phyloP scores from a whole-genome alignment of 257 asterid species.

The Penstemon eatonii region DNA sequence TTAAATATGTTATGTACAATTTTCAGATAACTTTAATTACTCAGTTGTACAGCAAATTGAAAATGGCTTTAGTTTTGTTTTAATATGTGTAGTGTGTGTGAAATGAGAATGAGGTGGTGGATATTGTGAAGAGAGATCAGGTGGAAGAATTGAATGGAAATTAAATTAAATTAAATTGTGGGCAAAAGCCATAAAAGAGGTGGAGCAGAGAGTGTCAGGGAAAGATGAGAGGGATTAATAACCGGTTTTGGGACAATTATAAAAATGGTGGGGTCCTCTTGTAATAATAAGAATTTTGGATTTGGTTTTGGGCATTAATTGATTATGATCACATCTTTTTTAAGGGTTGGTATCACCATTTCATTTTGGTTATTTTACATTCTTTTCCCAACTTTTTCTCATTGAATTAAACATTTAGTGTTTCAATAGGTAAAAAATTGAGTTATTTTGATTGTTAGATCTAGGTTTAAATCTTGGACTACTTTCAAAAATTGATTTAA shows the following conservation, averaged over 20 bases:
- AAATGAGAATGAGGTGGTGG: background rate
- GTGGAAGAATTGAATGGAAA: slow-evolving; percentile 16
- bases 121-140: background rate
- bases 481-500: no score
- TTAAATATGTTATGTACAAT: no score
- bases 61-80: no score
- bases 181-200: slow-evolving; percentile 25
- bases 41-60: no score
- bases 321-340: slow-evolving; percentile 25
- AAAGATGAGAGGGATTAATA: background rate
- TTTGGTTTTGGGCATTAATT: slow-evolving; percentile 25
- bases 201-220: slow-evolving; percentile 26
- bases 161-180: slow-evolving; percentile 21
- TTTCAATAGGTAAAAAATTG: background rate
- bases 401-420: background rate
- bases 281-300: background rate
- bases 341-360: slow-evolving; percentile 27
- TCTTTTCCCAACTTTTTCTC: background rate
- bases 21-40: no score
- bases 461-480: no score
- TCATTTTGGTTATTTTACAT: slow-evolving; percentile 19
- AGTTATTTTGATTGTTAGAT: background rate
- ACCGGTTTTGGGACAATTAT: background rate
- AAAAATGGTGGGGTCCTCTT: slow-evolving; percentile 17
- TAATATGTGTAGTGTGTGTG: background rate